Conservation (phyloP, 2,329 filamentous ascomycete genomes). For the Cytospora piceae region DNA sequence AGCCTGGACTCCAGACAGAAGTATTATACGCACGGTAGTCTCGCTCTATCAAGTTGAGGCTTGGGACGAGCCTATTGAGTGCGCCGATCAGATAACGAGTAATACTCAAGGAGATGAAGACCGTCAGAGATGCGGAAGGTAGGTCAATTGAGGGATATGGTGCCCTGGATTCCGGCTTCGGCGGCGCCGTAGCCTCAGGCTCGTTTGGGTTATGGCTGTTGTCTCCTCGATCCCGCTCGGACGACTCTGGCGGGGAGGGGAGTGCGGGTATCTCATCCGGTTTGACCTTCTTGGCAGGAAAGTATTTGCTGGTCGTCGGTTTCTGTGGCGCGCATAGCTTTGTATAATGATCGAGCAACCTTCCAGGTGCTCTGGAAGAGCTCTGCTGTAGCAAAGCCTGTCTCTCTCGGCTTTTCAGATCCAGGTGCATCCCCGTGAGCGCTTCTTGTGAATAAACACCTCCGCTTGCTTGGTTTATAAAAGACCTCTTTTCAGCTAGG, state of each 20-base stretch:
- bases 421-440: background rate
- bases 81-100: conserved; percentile 30
- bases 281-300: conserved; percentile 3
- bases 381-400: conserved; percentile 14
- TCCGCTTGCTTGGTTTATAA: background rate
- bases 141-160: conserved; percentile 30
- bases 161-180: conserved; percentile 8
- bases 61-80: conserved; percentile 34
- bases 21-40: conserved; percentile 36
- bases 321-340: conserved; percentile 34
- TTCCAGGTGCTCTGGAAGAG: conserved; percentile 18
- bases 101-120: conserved; percentile 36
- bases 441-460: background rate
- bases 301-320: conserved; percentile 33
- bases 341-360: conserved; percentile 35
- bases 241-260: background rate
- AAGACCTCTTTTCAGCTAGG: background rate
- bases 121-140: conserved; percentile 24
- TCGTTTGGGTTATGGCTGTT: background rate
- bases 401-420: background rate
- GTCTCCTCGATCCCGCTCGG: background rate
- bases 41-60: conserved; percentile 36
- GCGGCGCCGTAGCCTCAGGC: background rate
- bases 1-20: conserved; percentile 33
- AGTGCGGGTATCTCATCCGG: background rate